These are phyloP conservation scores for Collybia sp. DNA, from an alignment of 768 basidiomycete genomes.

Conservation along the genomic window DNA sequence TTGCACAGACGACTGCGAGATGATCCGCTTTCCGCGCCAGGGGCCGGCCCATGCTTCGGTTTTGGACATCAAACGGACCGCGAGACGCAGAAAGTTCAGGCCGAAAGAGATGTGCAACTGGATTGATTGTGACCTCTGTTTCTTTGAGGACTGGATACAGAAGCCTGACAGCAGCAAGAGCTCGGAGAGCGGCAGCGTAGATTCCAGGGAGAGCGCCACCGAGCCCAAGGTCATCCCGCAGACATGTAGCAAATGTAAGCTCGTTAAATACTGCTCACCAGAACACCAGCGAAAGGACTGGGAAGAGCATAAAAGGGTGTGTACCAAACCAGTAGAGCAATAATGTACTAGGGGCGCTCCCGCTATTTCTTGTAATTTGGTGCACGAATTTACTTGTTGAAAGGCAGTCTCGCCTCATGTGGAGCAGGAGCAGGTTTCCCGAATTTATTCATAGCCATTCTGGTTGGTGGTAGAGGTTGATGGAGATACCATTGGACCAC, in stretches of 20 bases:
- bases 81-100: constrained; percentile 44
- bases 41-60: constrained; percentile 59
- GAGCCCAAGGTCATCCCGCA: constrained; percentile 39
- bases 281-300: constrained; percentile 76
- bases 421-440: too few species aligned
- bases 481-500: too few species aligned
- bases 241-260: constrained; percentile 71
- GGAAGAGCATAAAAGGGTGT: constrained; percentile 74
- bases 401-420: too few species aligned
- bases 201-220: constrained; percentile 15
- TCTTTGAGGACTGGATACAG: constrained; percentile 37
- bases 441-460: too few species aligned
- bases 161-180: constrained; percentile 34
- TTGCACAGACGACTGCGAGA: constrained; percentile 78
- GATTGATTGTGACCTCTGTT: constrained; percentile 68
- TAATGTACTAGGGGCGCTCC: background rate
- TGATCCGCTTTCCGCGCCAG: constrained; percentile 71
- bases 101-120: constrained; percentile 75
- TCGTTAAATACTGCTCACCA: constrained; percentile 73
- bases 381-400: background rate
- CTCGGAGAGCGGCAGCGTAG: constrained; percentile 34
- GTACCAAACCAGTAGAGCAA: constrained; percentile 25
- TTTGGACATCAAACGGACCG: constrained; percentile 57
- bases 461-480: too few species aligned
- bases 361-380: too few species aligned